Evolutionary conservation across 2,329 filamentous ascomycete species (phyloP), one percentile per base, ranked within the genome.

Genomic region (Botrytis fabae): DNA sequence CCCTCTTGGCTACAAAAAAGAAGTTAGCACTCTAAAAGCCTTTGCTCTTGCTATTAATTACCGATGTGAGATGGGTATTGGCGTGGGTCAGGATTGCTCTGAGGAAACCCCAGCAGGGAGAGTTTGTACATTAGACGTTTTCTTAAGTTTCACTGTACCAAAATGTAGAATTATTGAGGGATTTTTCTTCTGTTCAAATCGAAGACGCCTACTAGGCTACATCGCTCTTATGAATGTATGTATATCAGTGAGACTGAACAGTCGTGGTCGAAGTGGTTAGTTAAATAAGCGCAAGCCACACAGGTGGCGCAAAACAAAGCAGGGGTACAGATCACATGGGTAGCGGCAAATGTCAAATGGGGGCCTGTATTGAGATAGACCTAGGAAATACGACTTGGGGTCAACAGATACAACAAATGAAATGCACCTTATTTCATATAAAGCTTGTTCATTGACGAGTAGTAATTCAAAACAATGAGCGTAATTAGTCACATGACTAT

Each of bases 401-500:
- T 38, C 32, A 61, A 38, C 0, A 32, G 28, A 57, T 4, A 9
- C 3, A 18, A 18, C 51, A 18, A 32, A 1, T 5, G 0, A 20
- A 57, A 59, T 59, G 18, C 8, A 59, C 2, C 12, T n/a, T 16
- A 7, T 54, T 54, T 7, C 48, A n/a, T 2, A 16, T 1, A 14
- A 4, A 54, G 3, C 4, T 35, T 59, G 2, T 22, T 20, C 20
- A 57, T 9, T n/a, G n/a, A 32, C 4, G 14, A 57, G n/a, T 22
- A 2, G 18, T 59, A 59, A 59, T 59, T 35, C n/a, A 20, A 59
- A 59, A 38, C n/a, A 78, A 68, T 77, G 74, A 61, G 38, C 18
- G 32, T 61, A 32, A 22, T 4, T 61, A 61, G 28, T 25, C 59
- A 38, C 32, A 61, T 38, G 16, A 38, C 59, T 61, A 2, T 61